Base-by-base conservation (phyloP, 345 rosid species). In the Camelina laxa region DNA sequence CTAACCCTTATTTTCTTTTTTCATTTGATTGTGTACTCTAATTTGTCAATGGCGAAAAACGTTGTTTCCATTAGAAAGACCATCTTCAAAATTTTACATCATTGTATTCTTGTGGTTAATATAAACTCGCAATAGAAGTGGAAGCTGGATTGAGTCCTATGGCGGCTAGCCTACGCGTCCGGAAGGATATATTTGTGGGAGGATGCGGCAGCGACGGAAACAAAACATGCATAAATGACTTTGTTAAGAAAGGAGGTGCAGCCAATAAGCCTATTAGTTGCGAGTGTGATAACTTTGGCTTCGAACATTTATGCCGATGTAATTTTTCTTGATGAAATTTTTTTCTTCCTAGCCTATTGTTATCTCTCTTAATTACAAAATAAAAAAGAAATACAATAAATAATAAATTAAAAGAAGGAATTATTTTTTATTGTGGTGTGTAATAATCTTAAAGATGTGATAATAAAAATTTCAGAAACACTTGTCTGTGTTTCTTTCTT, bases 191-290 rank as follows among this genome's bases (percentile, higher is more conserved):
- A 48, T 77, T 77, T 49, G 3, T 0, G 4, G 76, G 76, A 7
- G 38, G 67, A 55, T 76, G 80, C 16, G 80, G 75, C 19, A 0
- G 0, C 0, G 54, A 76, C 6, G 80, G 80, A 64, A 70, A 10
- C 76, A 11, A 38, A 6, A 70, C 72, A 7, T 77, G 80, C 72
- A 64, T 64, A 9, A 17, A 64, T 38, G 80, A 71, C n/a, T 77
- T 77, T 65, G 62, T 64, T 10, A 76, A 47, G 39, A 58, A 77
- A 58, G 61, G 72, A 70, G 61, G 71, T 45, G n/a, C 0, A 16
- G 21, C 2, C 16, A 36, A 35, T 35, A 70, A 2, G 58, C 76
- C 76, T 38, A 4, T 0, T 36, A 70, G 60, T 56, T 76, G 80
- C 11, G 51, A 36, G 13, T 70, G 80, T 56, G 62, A 77, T 19